phyloP scores from a whole-genome alignment of 2,329 filamentous ascomycete genomes.

The Daldinia sp. region DNA sequence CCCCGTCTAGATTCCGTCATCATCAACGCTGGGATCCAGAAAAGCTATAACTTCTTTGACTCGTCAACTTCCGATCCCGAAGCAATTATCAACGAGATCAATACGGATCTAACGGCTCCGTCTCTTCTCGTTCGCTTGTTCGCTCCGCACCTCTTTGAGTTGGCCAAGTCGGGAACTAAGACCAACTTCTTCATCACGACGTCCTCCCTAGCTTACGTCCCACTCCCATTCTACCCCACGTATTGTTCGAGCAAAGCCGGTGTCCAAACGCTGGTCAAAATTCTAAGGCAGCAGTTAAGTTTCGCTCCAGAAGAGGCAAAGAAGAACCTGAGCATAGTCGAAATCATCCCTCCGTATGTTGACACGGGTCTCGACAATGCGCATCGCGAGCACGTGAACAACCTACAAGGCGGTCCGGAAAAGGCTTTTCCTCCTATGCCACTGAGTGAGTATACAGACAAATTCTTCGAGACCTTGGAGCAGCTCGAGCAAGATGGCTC shows the following conservation, averaged over 20 bases:
- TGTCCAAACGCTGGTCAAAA: slow-evolving; percentile 49
- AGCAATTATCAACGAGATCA: slow-evolving; percentile 41
- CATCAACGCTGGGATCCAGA: slow-evolving; percentile 50
- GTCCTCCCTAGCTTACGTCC: slow-evolving; percentile 49
- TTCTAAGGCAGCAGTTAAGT: slow-evolving; percentile 47
- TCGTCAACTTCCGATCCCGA: slow-evolving; percentile 44
- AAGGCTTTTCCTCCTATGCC: slow-evolving; percentile 49
- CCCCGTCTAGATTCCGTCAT: slow-evolving; percentile 51
- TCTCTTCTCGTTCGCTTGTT: slow-evolving; percentile 48
- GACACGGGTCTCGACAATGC: slow-evolving; percentile 52
- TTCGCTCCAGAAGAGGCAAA: slow-evolving; percentile 25
- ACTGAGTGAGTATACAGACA: slow-evolving; percentile 51
- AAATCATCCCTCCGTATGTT: slow-evolving; percentile 55
- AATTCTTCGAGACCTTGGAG: slow-evolving; percentile 47
- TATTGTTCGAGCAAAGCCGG: slow-evolving; percentile 53
- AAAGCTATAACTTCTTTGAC: slow-evolving; percentile 43
- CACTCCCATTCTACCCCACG: slow-evolving; percentile 48
- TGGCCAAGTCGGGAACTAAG: slow-evolving; percentile 31
- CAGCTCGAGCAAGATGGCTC: slow-evolving; percentile 32
- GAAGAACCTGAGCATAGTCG: slow-evolving; percentile 51
- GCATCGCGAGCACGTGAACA: slow-evolving; percentile 41
- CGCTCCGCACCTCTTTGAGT: slow-evolving; percentile 45
- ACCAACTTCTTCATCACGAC: slow-evolving; percentile 50
- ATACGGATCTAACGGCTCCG: slow-evolving; percentile 40
- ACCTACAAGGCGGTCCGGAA: slow-evolving; percentile 43